phyloP scores from a whole-genome alignment of 106 monocot genomes.

The Dendrobium catenatum region DNA sequence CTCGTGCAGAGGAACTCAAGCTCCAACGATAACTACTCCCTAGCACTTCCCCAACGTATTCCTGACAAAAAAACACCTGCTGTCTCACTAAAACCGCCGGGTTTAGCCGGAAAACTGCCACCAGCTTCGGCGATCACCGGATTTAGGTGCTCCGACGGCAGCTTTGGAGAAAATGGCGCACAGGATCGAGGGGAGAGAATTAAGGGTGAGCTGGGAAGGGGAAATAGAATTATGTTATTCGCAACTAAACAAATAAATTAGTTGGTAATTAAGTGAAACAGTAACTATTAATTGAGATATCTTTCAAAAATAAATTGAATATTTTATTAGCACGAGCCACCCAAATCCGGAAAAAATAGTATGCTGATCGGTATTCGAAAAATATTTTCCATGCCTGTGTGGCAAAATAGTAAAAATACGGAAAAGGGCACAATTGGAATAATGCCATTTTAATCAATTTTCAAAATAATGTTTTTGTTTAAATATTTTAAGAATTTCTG shows the following conservation, averaged over 20 bases:
- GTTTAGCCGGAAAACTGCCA: conserved; percentile 14
- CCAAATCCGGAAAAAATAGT: conserved; percentile 14
- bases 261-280: not conserved
- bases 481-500: not conserved
- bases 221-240: not conserved
- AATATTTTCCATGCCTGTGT: not conserved
- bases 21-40: not conserved
- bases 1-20: not conserved
- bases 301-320: conserved; percentile 1
- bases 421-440: too few relatives aligned
- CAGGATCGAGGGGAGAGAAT: not conserved
- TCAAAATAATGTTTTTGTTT: not conserved
- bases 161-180: not conserved
- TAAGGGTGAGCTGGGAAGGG: not conserved
- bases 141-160: not conserved
- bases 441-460: not conserved
- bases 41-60: not conserved
- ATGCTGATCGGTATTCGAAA: conserved; percentile 4
- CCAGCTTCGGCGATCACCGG: not conserved
- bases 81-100: not conserved
- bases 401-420: too few relatives aligned
- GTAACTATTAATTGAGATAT: not conserved
- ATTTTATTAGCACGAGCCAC: conserved; percentile 12
- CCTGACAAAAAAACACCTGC: not conserved
- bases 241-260: not conserved